These are phyloP conservation scores for Roridomyces roridus DNA, from an alignment of 768 basidiomycete genomes.

Conservation along the genomic window DNA sequence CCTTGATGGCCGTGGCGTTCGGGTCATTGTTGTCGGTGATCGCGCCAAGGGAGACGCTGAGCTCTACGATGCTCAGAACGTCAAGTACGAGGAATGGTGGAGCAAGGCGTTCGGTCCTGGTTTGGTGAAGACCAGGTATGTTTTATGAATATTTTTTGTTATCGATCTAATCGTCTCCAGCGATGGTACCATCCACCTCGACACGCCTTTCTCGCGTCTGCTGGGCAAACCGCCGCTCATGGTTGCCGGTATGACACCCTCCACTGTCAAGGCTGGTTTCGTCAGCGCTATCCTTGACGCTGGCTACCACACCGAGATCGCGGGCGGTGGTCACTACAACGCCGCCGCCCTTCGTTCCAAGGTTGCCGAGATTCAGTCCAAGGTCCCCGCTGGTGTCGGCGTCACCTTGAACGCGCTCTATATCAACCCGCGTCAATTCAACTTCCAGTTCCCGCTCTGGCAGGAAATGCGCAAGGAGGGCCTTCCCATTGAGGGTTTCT, in stretches of 20 bases:
- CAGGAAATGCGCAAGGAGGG: slow-evolving; percentile 97
- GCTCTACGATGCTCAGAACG: slow-evolving; percentile 68
- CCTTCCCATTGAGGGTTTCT: slow-evolving; percentile 97
- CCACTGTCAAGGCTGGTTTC: slow-evolving; percentile 94
- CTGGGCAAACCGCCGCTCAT: slow-evolving; percentile 97
- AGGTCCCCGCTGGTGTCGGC: slow-evolving; percentile 88
- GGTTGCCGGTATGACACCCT: slow-evolving; percentile 99
- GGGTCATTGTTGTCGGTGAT: slow-evolving; percentile 90
- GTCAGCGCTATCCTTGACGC: slow-evolving; percentile 92
- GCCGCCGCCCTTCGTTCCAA: slow-evolving; percentile 86
- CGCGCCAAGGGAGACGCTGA: slow-evolving; percentile 89
- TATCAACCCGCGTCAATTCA: slow-evolving; percentile 97
- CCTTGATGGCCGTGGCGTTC: slow-evolving; percentile 91
- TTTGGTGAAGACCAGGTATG: slow-evolving; percentile 88
- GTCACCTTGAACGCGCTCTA: slow-evolving; percentile 95
- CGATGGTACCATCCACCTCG: slow-evolving; percentile 90
- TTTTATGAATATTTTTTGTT: slow-evolving; percentile 17
- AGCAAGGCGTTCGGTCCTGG: slow-evolving; percentile 84
- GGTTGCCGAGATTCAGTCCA: slow-evolving; percentile 88
- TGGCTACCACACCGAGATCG: slow-evolving; percentile 96
- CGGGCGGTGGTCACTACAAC: slow-evolving; percentile 98
- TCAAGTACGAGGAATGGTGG: slow-evolving; percentile 91
- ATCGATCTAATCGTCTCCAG: slow-evolving; percentile 44
- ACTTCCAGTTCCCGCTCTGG: slow-evolving; percentile 98
- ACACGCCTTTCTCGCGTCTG: slow-evolving; percentile 96